These are phyloP conservation scores for Neurospora sp. DNA, from an alignment of 495 filamentous ascomycete genomes.

Conservation along the genomic window DNA sequence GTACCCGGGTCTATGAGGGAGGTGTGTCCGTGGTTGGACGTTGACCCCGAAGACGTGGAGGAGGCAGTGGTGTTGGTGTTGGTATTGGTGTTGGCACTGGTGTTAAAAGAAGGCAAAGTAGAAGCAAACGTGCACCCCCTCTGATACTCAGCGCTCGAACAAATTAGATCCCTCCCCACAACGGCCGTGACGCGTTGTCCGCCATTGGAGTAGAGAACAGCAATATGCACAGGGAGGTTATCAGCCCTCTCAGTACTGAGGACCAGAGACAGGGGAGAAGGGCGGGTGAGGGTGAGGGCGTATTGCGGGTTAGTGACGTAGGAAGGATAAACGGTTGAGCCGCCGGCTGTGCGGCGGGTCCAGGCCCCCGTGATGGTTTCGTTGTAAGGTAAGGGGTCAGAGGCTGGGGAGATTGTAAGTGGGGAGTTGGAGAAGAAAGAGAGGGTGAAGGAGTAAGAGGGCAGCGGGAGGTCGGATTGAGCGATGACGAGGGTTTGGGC, in stretches of 20 bases:
- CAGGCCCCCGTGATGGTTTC: constrained; percentile 50
- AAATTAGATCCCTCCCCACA: constrained; percentile 64
- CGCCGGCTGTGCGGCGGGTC: constrained; percentile 72
- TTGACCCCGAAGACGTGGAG: too few relatives aligned
- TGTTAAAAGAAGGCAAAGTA: background rate
- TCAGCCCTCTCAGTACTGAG: constrained; percentile 50
- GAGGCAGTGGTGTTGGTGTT: too few relatives aligned
- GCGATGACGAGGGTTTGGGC: constrained; percentile 71
- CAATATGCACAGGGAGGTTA: constrained; percentile 64
- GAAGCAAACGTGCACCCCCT: constrained; percentile 64
- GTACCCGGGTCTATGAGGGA: constrained; percentile 48
- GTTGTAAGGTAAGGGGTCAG: constrained; percentile 45
- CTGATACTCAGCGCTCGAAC: constrained; percentile 73
- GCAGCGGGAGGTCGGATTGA: constrained; percentile 61
- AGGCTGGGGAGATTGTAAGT: constrained; percentile 49
- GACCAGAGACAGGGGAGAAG: constrained; percentile 55
- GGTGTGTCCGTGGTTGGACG: constrained; percentile 7
- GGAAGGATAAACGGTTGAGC: constrained; percentile 61
- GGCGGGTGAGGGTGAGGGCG: constrained; percentile 44
- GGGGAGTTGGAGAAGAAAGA: constrained; percentile 60
- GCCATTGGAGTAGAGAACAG: constrained; percentile 59
- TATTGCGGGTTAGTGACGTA: constrained; percentile 86
- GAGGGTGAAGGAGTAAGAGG: constrained; percentile 70
- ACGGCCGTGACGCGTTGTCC: constrained; percentile 60
- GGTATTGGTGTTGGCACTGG: background rate